Conservation (phyloP, 2,329 filamentous ascomycete species). For the Rutstroemia sp. region DNA sequence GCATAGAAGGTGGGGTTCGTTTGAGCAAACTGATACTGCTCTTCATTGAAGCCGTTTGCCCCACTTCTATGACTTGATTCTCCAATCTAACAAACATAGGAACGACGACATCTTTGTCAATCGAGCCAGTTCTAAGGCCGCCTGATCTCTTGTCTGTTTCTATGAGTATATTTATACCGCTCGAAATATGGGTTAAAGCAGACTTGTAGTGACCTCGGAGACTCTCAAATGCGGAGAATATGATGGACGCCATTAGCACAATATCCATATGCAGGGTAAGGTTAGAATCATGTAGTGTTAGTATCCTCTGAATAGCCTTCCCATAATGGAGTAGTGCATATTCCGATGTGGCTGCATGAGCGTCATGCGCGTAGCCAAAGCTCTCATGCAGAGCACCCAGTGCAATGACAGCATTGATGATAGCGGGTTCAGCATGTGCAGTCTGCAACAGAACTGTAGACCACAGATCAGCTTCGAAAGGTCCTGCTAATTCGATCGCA, state of each 20-base stretch:
- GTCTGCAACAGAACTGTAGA: constrained; percentile 12
- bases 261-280: not conserved
- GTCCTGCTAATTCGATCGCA: not conserved
- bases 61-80: not conserved
- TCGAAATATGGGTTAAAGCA: not conserved
- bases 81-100: constrained; percentile 2
- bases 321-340: constrained; percentile 1
- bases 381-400: constrained; percentile 14
- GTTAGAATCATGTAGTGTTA: not conserved
- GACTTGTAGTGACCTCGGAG: not conserved
- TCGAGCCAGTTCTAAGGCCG: not conserved
- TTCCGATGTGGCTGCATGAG: not conserved
- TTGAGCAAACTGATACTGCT: not conserved
- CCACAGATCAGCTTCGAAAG: constrained; percentile 16
- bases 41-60: not conserved
- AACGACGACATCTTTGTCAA: not conserved
- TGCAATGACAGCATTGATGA: constrained; percentile 16
- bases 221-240: not conserved
- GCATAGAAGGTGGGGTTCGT: not conserved
- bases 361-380: not conserved
- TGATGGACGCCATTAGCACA: constrained; percentile 1
- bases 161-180: constrained; percentile 2
- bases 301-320: constrained; percentile 2
- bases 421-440: constrained; percentile 12
- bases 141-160: not conserved